A percentile compares a stretch with the other conserved stretches of the same genome.
Evolutionary conservation across 768 basidiomycete species (phyloP).

Genomic region (Phlegmacium glaucopus): DNA sequence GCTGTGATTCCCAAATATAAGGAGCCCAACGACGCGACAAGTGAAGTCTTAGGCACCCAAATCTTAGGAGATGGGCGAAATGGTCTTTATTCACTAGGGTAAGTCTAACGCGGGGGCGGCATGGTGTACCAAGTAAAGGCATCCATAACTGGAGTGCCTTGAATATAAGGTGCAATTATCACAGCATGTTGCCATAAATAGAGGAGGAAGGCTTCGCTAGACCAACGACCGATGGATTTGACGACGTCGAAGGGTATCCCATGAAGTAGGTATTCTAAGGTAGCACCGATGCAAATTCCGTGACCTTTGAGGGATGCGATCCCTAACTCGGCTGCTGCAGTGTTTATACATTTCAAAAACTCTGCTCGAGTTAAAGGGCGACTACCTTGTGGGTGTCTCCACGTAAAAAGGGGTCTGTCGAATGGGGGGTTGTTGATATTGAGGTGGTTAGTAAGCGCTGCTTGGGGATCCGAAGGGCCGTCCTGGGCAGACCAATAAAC

Average conservation of each 20-base stretch:
- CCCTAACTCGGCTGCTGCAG: slow-evolving; percentile 4
- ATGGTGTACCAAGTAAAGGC: too few species aligned
- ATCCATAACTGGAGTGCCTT: too few species aligned
- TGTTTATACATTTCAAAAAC: slow-evolving; percentile 4
- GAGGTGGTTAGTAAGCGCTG: slow-evolving; percentile 20
- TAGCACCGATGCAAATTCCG: slow-evolving; percentile 25
- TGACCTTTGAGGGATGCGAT: slow-evolving; percentile 21
- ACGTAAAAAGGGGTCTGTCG: slow-evolving; percentile 10
- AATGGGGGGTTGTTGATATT: slow-evolving; percentile 19
- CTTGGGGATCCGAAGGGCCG: slow-evolving; percentile 14
- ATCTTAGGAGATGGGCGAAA: too few species aligned
- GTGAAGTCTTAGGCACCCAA: too few species aligned
- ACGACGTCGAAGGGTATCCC: slow-evolving; percentile 18
- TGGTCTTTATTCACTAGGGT: too few species aligned
- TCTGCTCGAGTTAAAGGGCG: slow-evolving; percentile 5
- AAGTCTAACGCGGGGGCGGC: too few species aligned
- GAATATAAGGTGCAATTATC: slow-evolving; percentile 7
- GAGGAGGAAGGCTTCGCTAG: slow-evolving; percentile 23
- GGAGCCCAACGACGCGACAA: too few species aligned
- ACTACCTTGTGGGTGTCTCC: background rate
- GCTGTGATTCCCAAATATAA: too few species aligned
- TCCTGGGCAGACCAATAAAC: slow-evolving; percentile 22
- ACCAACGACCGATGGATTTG: slow-evolving; percentile 30
- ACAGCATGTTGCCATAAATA: slow-evolving; percentile 26
- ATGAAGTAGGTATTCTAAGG: slow-evolving; percentile 21